phyloP scores from a whole-genome alignment of 2,329 filamentous ascomycete species.

The Penicillium corylophilum region DNA sequence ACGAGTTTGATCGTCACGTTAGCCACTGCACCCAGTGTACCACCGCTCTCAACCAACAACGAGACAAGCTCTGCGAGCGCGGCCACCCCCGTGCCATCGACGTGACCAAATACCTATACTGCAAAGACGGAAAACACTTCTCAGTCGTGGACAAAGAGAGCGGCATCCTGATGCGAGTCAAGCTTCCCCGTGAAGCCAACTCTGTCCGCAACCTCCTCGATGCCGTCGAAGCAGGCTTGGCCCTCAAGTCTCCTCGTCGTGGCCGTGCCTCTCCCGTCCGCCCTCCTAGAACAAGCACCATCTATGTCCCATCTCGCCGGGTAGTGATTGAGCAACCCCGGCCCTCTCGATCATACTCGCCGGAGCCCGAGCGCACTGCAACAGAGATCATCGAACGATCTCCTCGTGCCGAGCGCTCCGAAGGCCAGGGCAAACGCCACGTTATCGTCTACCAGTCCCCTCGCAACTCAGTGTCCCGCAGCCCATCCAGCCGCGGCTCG shows the following conservation, averaged over 20 bases:
- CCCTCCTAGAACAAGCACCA: slow-evolving; percentile 30
- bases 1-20: slow-evolving; percentile 38
- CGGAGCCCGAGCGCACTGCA: slow-evolving; percentile 9
- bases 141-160: slow-evolving; percentile 44
- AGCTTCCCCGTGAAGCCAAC: slow-evolving; percentile 40
- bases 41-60: slow-evolving; percentile 26
- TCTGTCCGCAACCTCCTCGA: slow-evolving; percentile 40
- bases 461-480: slow-evolving; percentile 33
- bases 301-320: slow-evolving; percentile 30
- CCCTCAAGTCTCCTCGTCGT: slow-evolving; percentile 18
- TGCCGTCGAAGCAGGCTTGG: slow-evolving; percentile 45
- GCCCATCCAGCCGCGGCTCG: slow-evolving; percentile 38
- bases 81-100: slow-evolving; percentile 35
- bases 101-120: slow-evolving; percentile 39
- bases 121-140: slow-evolving; percentile 38
- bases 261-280: slow-evolving; percentile 14
- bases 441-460: slow-evolving; percentile 38
- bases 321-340: slow-evolving; percentile 11
- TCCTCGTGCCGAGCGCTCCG: slow-evolving; percentile 19
- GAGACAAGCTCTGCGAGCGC: slow-evolving; percentile 35
- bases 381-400: slow-evolving; percentile 18
- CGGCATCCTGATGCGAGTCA: slow-evolving; percentile 40
- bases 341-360: slow-evolving; percentile 14
- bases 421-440: slow-evolving; percentile 24
- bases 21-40: slow-evolving; percentile 36